A percentile compares a stretch with the other conserved stretches of the same genome.
phyloP scores from a whole-genome alignment of 2,329 filamentous ascomycete genomes.

The Sporothrix variecibatus region DNA sequence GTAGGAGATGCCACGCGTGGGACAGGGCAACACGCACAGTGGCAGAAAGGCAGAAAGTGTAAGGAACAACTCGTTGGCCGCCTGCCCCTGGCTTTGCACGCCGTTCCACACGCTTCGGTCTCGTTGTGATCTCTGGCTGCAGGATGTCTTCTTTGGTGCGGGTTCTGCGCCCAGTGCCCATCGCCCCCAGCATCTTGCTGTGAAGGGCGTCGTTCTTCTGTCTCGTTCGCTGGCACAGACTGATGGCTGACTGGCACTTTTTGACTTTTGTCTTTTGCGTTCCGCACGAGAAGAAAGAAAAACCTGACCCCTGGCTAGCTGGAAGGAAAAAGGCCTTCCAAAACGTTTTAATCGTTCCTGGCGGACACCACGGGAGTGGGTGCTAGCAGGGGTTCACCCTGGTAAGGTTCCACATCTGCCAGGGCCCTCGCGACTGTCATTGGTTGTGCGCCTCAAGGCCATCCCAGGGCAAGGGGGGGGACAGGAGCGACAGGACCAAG shows the following conservation, averaged over 20 bases:
- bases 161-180: constrained; percentile 6
- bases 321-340: background rate
- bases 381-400: constrained; percentile 21
- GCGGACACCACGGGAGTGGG: constrained; percentile 25
- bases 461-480: constrained; percentile 15
- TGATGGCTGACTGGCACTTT: background rate
- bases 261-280: background rate
- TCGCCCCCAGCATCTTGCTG: background rate
- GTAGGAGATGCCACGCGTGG: background rate
- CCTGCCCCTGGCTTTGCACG: background rate
- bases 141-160: background rate
- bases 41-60: background rate
- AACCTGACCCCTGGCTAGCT: constrained; percentile 19
- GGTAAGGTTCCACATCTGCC: constrained; percentile 7
- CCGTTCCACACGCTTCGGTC: background rate
- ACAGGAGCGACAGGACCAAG: background rate
- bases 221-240: background rate
- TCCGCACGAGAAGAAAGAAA: background rate
- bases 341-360: constrained; percentile 28
- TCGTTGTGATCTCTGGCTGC: background rate
- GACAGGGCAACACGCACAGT: background rate
- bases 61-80: background rate
- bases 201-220: background rate
- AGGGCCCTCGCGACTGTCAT: background rate
- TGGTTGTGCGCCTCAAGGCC: constrained; percentile 17